phyloP scores from a whole-genome alignment of 2,329 filamentous ascomycete genomes.

The Arthrobotrys megalospora region DNA sequence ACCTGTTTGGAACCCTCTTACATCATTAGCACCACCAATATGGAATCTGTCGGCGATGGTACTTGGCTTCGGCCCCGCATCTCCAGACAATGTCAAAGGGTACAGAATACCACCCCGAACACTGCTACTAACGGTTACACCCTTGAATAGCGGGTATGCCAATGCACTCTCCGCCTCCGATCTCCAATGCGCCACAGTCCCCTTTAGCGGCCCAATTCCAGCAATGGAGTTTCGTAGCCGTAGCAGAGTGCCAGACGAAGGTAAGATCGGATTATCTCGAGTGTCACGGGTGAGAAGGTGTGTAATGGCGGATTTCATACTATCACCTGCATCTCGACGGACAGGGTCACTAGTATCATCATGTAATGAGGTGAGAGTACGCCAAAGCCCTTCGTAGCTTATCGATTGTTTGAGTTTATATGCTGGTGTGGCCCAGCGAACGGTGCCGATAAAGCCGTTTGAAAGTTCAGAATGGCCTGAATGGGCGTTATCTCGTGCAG shows the following conservation, averaged over 20 bases:
- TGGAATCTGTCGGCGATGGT: slow-evolving; percentile 95
- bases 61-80: slow-evolving; percentile 72
- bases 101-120: slow-evolving; percentile 86
- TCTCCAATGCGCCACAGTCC: slow-evolving; percentile 95
- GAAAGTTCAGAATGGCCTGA: slow-evolving; percentile 93
- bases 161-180: slow-evolving; percentile 79
- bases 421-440: slow-evolving; percentile 75
- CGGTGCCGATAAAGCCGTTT: slow-evolving; percentile 81
- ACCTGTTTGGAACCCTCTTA: slow-evolving; percentile 91
- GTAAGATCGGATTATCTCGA: slow-evolving; percentile 87
- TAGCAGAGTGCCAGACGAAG: slow-evolving; percentile 83
- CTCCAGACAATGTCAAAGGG: slow-evolving; percentile 77
- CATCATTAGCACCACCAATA: slow-evolving; percentile 92
- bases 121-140: slow-evolving; percentile 85
- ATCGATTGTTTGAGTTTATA: slow-evolving; percentile 81
- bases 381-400: slow-evolving; percentile 85
- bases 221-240: slow-evolving; percentile 87
- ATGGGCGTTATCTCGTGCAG: slow-evolving; percentile 82
- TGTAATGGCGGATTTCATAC: slow-evolving; percentile 86
- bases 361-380: slow-evolving; percentile 85
- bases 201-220: slow-evolving; percentile 84
- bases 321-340: slow-evolving; percentile 88
- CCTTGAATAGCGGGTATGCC: slow-evolving; percentile 68
- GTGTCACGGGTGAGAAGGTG: slow-evolving; percentile 85
- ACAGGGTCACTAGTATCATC: slow-evolving; percentile 84